Conservation (phyloP, 2,329 filamentous ascomycete genomes). For the Fusarium pseudograminearum region DNA sequence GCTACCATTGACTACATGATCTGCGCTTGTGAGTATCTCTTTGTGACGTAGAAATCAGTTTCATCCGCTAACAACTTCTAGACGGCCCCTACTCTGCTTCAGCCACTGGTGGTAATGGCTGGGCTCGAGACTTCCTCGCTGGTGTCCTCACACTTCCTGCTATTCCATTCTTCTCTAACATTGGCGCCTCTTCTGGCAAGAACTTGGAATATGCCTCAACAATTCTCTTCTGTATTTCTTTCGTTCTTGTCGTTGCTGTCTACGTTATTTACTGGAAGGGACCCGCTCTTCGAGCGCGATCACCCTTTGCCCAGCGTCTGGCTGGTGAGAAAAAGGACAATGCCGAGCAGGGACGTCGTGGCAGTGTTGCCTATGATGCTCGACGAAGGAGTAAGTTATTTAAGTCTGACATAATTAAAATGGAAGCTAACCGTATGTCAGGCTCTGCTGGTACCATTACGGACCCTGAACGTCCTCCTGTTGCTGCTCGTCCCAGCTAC, state of each 20-base stretch:
- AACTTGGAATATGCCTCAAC: conserved; percentile 71
- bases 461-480: conserved; percentile 28
- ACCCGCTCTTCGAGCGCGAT: conserved; percentile 68
- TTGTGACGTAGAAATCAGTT: accelerated
- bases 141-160: conserved; percentile 78
- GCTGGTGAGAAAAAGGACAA: conserved; percentile 57
- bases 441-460: conserved; percentile 41
- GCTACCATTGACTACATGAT: conserved; percentile 81
- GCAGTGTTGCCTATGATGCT: conserved; percentile 45
- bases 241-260: conserved; percentile 71
- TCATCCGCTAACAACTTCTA: neutral
- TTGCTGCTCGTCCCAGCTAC: conserved; percentile 29
- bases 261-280: conserved; percentile 77
- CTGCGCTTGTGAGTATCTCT: conserved; percentile 38
- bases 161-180: conserved; percentile 72
- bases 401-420: accelerated
- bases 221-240: conserved; percentile 72
- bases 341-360: conserved; percentile 47
- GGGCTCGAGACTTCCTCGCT: conserved; percentile 78
- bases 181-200: conserved; percentile 59
- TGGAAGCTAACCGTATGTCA: conserved; percentile 24
- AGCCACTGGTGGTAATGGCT: conserved; percentile 81
- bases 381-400: conserved; percentile 47
- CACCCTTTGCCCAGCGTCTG: conserved; percentile 74
- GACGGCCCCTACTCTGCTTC: conserved; percentile 76